Evolutionary conservation across 2,329 filamentous ascomycete genomes (phyloP).

Genomic region (Zymoseptoria ardabiliae): DNA sequence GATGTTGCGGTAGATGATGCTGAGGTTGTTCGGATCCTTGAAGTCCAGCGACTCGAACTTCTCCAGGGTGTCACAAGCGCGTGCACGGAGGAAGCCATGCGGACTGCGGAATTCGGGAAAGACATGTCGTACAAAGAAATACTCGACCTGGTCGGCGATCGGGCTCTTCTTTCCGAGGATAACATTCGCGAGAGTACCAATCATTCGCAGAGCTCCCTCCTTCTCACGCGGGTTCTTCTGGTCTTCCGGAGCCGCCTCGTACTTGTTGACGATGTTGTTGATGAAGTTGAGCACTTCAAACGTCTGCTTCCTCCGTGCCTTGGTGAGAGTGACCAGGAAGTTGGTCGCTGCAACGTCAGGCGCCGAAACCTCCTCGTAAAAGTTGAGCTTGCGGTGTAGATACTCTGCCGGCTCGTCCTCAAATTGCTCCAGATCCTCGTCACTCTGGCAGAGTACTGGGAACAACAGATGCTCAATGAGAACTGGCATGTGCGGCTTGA

Average conservation of each 20-base stretch:
- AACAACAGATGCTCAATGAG: conserved; percentile 93
- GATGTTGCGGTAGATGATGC: conserved; percentile 94
- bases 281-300: conserved; percentile 93
- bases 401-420: conserved; percentile 93
- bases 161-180: conserved; percentile 97
- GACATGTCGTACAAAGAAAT: conserved; percentile 96
- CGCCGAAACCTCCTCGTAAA: conserved; percentile 92
- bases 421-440: conserved; percentile 90
- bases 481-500: conserved; percentile 89
- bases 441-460: conserved; percentile 83
- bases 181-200: conserved; percentile 86
- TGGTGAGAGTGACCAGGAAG: conserved; percentile 90
- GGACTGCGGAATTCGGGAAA: conserved; percentile 95
- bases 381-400: conserved; percentile 93
- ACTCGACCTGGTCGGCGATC: conserved; percentile 94
- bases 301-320: conserved; percentile 89
- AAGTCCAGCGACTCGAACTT: conserved; percentile 98
- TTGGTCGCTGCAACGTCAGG: conserved; percentile 95
- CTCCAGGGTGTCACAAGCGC: conserved; percentile 93
- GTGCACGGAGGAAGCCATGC: conserved; percentile 85
- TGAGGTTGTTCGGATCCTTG: conserved; percentile 90
- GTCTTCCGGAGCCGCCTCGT: conserved; percentile 73
- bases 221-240: conserved; percentile 94
- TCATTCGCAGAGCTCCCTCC: conserved; percentile 94
- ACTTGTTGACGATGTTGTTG: conserved; percentile 88